Conservation (phyloP, 306 rosid genomes). For the Dalbergia cochinchinensis region DNA sequence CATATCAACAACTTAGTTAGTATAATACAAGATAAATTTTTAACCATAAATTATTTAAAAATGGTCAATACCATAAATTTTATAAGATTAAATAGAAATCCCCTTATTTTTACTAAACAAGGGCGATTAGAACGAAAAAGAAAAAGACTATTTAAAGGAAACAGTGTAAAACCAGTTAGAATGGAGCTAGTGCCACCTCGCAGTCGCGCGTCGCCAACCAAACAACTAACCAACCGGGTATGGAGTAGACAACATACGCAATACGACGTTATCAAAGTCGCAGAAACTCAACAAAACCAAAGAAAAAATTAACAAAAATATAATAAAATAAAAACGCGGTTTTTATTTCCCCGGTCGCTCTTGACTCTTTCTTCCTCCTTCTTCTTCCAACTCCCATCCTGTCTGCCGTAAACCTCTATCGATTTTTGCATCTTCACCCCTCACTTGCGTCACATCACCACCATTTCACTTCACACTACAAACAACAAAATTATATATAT, state of each 20-base stretch:
- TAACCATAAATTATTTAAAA: too few species aligned
- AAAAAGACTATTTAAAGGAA: too few species aligned
- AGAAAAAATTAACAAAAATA: background rate
- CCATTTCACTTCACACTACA: background rate
- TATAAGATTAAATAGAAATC: too few species aligned
- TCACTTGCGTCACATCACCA: background rate
- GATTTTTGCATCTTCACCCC: background rate
- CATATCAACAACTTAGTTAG: too few species aligned
- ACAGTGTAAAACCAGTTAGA: too few species aligned
- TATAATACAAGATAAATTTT: too few species aligned
- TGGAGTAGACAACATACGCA: background rate
- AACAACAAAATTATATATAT: background rate
- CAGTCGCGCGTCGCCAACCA: background rate
- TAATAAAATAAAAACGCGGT: background rate
- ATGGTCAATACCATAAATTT: too few species aligned
- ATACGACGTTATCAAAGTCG: background rate
- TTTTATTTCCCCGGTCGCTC: background rate
- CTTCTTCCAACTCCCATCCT: background rate
- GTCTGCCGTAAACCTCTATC: background rate
- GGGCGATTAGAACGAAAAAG: too few species aligned
- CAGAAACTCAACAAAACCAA: background rate
- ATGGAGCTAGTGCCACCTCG: background rate
- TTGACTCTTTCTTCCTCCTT: background rate
- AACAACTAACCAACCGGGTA: slow-evolving; percentile 4
- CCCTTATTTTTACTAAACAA: too few species aligned